Base-by-base conservation (phyloP, 2,329 filamentous ascomycete species). In the Paraphaeosphaeria minitans region DNA sequence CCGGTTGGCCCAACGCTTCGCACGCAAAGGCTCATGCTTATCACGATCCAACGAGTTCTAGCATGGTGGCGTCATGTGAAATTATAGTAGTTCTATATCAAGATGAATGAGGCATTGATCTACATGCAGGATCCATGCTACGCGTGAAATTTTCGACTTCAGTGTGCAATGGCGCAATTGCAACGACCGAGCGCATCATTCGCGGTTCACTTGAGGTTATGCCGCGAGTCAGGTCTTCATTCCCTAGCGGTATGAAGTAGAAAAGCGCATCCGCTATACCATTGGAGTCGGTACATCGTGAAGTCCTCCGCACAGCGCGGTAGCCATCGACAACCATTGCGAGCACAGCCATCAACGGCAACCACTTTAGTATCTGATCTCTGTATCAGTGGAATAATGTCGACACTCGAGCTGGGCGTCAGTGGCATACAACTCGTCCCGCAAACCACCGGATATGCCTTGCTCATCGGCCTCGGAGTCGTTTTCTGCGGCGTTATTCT, bases 401-500 rank as follows among this genome's bases (percentile, higher is more conserved):
- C 51, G 14, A 31, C 51, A 7, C 21, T 53, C 13, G 39, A 53
- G 39, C 51, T 53, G 16, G 39, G 35, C 16, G 51, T 53, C 19
- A 24, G 21, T 21, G 51, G 51, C 41, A 41, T 42, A 31, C 39
- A 61, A 37, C 51, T 63, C 4, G 24, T 63, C n/a, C 58, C 61
- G 13, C 59, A 64, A 53, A 57, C 53, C 16, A 59, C 59, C 19
- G 62, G 58, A 16, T 66, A 66, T 21, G 61, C 59, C 35, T 54
- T 64, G n/a, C 60, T 61, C 39, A 61, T 66, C 22, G 62, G 62
- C 21, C 57, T 64, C 13, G 55, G 55, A 1, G 54, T 59, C 0
- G 35, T 58, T 12, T 61, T 65, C 29, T 60, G 59, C 45, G 31
- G 57, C 3, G 58, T 66, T 29, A 65, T 64, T 21, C 53, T 64